Percentiles rank a stretch among this genome's conserved stretches.
These are phyloP conservation scores for Pisolithus sp. DNA, from an alignment of 768 basidiomycete species.

Conservation along the genomic window DNA sequence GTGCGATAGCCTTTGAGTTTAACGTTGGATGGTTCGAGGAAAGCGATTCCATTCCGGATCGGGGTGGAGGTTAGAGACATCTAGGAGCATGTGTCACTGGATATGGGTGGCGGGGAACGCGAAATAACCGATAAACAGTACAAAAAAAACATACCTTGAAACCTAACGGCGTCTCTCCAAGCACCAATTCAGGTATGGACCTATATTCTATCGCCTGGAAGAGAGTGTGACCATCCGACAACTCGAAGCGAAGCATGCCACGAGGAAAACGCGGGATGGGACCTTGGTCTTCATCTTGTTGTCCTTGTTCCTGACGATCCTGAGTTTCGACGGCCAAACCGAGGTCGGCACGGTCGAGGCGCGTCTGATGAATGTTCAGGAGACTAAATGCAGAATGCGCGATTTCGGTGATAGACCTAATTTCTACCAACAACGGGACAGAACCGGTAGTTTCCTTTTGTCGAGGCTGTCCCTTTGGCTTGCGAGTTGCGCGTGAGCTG, in stretches of 20 bases:
- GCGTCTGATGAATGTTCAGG: constrained; percentile 58
- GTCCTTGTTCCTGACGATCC: constrained; percentile 43
- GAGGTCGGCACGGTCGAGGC: constrained; percentile 52
- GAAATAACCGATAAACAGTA: neutral
- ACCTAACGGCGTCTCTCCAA: constrained; percentile 76
- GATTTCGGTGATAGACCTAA: constrained; percentile 75
- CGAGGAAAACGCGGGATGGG: constrained; percentile 79
- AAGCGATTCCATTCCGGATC: constrained; percentile 64
- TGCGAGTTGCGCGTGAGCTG: neutral
- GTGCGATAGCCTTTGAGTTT: constrained; percentile 53
- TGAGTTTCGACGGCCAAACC: constrained; percentile 30
- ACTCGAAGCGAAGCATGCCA: constrained; percentile 66
- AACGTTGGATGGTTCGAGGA: constrained; percentile 68
- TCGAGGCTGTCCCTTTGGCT: constrained; percentile 2
- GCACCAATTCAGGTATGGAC: constrained; percentile 52
- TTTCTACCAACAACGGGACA: constrained; percentile 63
- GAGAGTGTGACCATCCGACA: constrained; percentile 70
- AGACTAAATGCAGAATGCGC: constrained; percentile 78
- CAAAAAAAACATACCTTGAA: constrained; percentile 53
- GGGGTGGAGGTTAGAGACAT: constrained; percentile 63
- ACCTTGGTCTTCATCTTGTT: constrained; percentile 57
- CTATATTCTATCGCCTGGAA: constrained; percentile 78
- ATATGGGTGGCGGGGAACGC: neutral
- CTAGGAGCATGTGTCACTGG: constrained; percentile 29
- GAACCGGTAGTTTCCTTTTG: constrained; percentile 26